Evolutionary conservation across 305 asterid species (phyloP).

Genomic region (Ilex paraguariensis): DNA sequence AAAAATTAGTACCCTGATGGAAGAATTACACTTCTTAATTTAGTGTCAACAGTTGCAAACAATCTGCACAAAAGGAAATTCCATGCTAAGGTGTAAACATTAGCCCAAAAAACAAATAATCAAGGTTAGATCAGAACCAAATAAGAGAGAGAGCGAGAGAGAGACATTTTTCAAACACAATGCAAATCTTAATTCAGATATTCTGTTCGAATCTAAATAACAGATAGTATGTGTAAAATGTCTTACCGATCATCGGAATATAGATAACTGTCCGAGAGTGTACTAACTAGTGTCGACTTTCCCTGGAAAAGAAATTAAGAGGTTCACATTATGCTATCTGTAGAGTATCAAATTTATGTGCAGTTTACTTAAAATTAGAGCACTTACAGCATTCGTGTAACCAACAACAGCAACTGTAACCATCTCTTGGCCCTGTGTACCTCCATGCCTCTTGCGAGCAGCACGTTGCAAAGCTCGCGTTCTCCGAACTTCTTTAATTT

Average conservation of each 20-base stretch:
- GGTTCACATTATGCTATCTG: too few species aligned
- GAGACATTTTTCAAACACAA: background rate
- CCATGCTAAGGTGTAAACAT: constrained; percentile 14
- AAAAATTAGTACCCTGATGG: constrained; percentile 76
- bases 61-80: constrained; percentile 50
- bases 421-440: constrained; percentile 56
- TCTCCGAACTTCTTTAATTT: constrained; percentile 89
- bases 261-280: constrained; percentile 65
- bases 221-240: background rate
- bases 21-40: constrained; percentile 71
- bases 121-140: constrained; percentile 3
- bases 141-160: background rate
- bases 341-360: too few species aligned
- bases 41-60: constrained; percentile 97
- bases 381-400: constrained; percentile 93
- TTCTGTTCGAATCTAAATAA: background rate
- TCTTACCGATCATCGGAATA: constrained; percentile 88
- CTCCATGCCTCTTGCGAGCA: constrained; percentile 75
- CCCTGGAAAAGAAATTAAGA: constrained; percentile 48
- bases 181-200: constrained; percentile 1
- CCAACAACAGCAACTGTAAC: constrained; percentile 94
- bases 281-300: constrained; percentile 83
- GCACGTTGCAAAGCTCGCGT: constrained; percentile 88
- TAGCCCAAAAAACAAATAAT: constrained; percentile 3
- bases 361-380: background rate